These are phyloP conservation scores for Penicillium coprophilum DNA, from an alignment of 495 filamentous ascomycete genomes.

Conservation along the genomic window DNA sequence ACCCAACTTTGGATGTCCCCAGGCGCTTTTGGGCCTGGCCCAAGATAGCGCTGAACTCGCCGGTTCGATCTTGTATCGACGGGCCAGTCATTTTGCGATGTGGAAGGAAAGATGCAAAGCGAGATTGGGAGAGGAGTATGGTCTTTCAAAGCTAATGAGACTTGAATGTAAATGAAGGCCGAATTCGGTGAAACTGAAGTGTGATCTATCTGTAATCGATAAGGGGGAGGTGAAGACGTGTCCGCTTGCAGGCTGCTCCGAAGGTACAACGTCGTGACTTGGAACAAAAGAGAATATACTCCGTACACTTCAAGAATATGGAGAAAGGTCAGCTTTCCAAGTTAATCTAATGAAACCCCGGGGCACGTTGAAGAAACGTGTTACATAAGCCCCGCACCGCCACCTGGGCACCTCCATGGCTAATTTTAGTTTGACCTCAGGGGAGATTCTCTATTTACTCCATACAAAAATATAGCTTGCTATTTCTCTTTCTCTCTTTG, in stretches of 20 bases:
- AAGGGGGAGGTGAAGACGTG: slow-evolving; percentile 30
- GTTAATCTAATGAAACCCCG: not conserved
- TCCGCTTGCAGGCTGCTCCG: slow-evolving; percentile 23
- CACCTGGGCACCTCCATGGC: slow-evolving; percentile 21
- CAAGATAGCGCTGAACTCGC: slow-evolving; percentile 89
- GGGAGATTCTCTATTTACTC: not conserved
- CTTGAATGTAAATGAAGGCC: not conserved
- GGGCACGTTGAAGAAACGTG: slow-evolving; percentile 2
- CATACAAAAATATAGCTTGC: too few species aligned
- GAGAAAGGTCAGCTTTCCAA: not conserved
- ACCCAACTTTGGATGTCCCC: slow-evolving; percentile 64
- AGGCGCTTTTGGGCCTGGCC: slow-evolving; percentile 75
- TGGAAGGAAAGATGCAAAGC: not conserved
- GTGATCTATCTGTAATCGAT: slow-evolving; percentile 21
- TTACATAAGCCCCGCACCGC: slow-evolving; percentile 27
- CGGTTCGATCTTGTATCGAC: slow-evolving; percentile 94
- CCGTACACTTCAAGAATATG: not conserved
- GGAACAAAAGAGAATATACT: not conserved
- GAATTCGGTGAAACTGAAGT: slow-evolving; percentile 8
- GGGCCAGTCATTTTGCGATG: slow-evolving; percentile 51
- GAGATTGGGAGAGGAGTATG: not conserved
- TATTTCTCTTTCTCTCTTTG: not conserved
- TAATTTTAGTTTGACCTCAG: slow-evolving; percentile 18
- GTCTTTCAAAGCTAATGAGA: slow-evolving; percentile 11
- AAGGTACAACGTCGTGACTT: not conserved